Conservation (phyloP, 306 rosid species). For the Castanopsis chinensis region DNA sequence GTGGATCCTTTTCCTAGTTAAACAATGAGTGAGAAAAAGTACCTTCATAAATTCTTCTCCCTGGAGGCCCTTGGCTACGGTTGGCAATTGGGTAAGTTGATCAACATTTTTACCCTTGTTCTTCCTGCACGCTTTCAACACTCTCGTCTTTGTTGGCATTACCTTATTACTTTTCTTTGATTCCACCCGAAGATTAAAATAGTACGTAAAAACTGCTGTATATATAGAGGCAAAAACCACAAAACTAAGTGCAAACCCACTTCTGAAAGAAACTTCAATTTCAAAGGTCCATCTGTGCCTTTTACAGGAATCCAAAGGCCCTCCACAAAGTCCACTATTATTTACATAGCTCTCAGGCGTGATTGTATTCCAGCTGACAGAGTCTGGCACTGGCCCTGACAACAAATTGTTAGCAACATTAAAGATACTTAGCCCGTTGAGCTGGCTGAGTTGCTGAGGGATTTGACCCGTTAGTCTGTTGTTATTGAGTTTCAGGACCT, state of each 20-base stretch:
- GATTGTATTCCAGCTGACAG: not conserved
- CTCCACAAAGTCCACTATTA: slow-evolving; percentile 33
- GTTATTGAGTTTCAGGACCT: slow-evolving; percentile 23
- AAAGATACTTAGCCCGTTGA: not conserved
- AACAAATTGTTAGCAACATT: slow-evolving; percentile 24
- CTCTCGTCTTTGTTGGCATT: not conserved
- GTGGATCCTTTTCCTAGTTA: too few relatives aligned
- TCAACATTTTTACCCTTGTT: not conserved
- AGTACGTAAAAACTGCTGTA: not conserved
- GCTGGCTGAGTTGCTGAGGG: slow-evolving; percentile 29
- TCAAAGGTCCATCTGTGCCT: not conserved
- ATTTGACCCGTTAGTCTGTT: slow-evolving; percentile 29
- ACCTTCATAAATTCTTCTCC: slow-evolving; percentile 26
- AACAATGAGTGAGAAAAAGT: not conserved
- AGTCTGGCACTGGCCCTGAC: slow-evolving; percentile 22
- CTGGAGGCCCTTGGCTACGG: not conserved
- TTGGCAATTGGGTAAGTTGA: slow-evolving; percentile 4
- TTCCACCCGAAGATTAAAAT: slow-evolving; percentile 8
- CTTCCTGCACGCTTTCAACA: not conserved
- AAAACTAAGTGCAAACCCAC: slow-evolving; percentile 23
- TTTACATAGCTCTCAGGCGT: slow-evolving; percentile 20
- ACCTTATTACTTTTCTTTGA: not conserved
- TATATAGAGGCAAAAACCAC: slow-evolving; percentile 11
- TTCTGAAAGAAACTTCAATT: too few relatives aligned
- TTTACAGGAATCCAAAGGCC: slow-evolving; percentile 16